These are phyloP conservation scores for Gaultheria prostrata DNA, from an alignment of 148 eudicot species.

Conservation along the genomic window DNA sequence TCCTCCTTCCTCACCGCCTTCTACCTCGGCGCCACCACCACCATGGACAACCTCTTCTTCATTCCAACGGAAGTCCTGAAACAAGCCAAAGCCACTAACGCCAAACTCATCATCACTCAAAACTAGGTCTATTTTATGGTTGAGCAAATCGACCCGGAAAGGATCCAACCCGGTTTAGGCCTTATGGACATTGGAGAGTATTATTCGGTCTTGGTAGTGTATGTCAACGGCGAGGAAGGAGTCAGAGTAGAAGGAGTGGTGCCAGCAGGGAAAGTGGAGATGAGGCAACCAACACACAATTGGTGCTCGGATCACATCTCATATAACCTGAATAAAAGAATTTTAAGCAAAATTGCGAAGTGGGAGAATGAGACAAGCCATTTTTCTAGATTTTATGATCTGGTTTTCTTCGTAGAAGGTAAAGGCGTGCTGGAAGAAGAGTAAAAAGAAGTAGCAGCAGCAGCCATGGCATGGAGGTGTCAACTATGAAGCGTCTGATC, in stretches of 20 bases:
- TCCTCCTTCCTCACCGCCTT: conserved; percentile 56
- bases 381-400: too few relatives aligned
- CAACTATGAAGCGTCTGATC: too few relatives aligned
- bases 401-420: too few relatives aligned
- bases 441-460: too few relatives aligned
- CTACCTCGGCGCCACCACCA: conserved; percentile 36
- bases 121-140: too few relatives aligned
- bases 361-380: too few relatives aligned
- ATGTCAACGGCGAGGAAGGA: conserved; percentile 51
- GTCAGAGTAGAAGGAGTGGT: conserved; percentile 41
- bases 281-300: conserved; percentile 20
- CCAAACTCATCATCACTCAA: conserved; percentile 40
- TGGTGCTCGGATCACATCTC: too few relatives aligned
- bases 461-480: too few relatives aligned
- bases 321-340: too few relatives aligned
- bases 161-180: conserved; percentile 33
- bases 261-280: conserved; percentile 29
- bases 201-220: conserved; percentile 27
- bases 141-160: conserved; percentile 51
- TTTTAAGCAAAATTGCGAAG: too few relatives aligned
- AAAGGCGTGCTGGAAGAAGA: too few relatives aligned
- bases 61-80: conserved; percentile 44
- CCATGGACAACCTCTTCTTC: conserved; percentile 52
- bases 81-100: conserved; percentile 37
- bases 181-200: conserved; percentile 40